Conservation (phyloP, 2,329 filamentous ascomycete species). For the Diaporthe capsici region DNA sequence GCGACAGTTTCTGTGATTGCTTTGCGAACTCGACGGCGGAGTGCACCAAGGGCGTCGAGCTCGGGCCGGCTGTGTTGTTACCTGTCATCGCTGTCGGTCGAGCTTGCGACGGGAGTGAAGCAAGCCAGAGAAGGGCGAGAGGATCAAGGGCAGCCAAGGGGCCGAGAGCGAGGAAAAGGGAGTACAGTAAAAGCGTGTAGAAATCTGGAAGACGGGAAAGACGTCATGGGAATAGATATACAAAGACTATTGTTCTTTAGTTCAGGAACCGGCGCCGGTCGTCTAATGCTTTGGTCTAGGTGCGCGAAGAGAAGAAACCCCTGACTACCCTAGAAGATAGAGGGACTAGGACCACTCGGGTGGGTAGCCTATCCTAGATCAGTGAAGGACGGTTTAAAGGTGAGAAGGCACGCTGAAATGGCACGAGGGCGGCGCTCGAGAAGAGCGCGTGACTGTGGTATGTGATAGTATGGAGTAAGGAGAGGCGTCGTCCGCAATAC, state of each 20-base stretch:
- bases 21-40: conserved; percentile 70
- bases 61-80: background rate
- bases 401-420: background rate
- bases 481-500: background rate
- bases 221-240: conserved; percentile 15
- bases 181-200: background rate
- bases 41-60: conserved; percentile 47
- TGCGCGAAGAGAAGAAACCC: background rate
- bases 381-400: background rate
- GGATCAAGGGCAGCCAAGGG: background rate
- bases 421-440: background rate
- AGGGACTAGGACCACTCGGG: background rate
- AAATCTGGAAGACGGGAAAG: conserved; percentile 7
- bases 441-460: conserved; percentile 3
- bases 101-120: background rate
- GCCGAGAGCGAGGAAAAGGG: background rate
- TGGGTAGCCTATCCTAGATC: conserved; percentile 2
- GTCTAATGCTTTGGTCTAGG: background rate
- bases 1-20: conserved; percentile 72
- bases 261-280: background rate
- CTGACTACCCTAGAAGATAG: conserved; percentile 22
- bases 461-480: background rate
- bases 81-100: conserved; percentile 27
- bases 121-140: background rate
- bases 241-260: conserved; percentile 31